phyloP scores from a whole-genome alignment of 352 stramenopile genomes.

The Pythium phragmitis region DNA sequence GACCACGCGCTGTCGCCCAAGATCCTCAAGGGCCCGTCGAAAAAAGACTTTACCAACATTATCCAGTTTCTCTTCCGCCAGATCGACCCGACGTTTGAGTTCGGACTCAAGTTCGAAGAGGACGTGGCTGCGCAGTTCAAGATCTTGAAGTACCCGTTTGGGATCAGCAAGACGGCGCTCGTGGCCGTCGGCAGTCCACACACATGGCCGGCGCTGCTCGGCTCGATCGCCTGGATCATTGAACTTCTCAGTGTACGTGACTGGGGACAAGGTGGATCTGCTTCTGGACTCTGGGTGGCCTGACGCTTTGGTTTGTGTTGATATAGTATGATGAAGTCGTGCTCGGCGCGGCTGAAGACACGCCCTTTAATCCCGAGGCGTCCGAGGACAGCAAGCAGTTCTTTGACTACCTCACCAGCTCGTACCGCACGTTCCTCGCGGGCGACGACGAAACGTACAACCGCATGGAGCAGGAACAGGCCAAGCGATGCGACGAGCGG shows the following conservation, averaged over 20 bases:
- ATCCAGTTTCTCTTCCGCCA: conserved; percentile 95
- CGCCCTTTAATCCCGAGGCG: conserved; percentile 66
- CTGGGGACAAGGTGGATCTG: too few relatives aligned
- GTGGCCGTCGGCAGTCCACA: conserved; percentile 93
- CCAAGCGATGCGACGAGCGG: conserved; percentile 46
- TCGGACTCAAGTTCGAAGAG: conserved; percentile 74
- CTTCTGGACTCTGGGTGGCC: not conserved
- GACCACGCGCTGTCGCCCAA: conserved; percentile 91
- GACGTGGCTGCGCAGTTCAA: conserved; percentile 72
- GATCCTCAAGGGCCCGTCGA: conserved; percentile 91
- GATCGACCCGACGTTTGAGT: conserved; percentile 91
- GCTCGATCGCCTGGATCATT: conserved; percentile 96
- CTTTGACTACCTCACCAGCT: conserved; percentile 92
- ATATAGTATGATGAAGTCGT: conserved; percentile 87
- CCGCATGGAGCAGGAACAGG: conserved; percentile 80
- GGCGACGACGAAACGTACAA: conserved; percentile 92
- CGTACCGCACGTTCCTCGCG: conserved; percentile 93
- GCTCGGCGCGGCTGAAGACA: conserved; percentile 38
- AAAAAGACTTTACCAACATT: conserved; percentile 98
- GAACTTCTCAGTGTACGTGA: conserved; percentile 88
- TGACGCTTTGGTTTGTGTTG: not conserved
- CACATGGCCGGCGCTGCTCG: conserved; percentile 95
- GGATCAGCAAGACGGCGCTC: conserved; percentile 95
- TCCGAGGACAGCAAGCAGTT: conserved; percentile 85
- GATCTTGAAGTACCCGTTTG: conserved; percentile 92